Base-by-base conservation (phyloP, 768 basidiomycete genomes). In the Lactarius akahatsu region DNA sequence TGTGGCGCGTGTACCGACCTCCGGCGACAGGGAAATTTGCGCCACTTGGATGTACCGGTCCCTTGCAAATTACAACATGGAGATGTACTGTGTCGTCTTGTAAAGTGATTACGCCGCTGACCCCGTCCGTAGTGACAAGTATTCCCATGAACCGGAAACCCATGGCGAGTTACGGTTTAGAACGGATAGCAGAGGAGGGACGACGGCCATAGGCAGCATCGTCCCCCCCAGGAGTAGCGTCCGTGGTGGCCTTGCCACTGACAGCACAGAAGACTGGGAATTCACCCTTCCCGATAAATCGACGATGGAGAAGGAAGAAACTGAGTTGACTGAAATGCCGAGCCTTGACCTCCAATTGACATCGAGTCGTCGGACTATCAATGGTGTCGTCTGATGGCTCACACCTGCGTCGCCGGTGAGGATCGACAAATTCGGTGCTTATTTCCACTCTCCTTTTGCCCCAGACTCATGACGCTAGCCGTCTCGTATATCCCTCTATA, bases 11-110 rank as follows among this genome's bases (percentile, higher is more conserved):
- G 28, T 41, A 3, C 41, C 16, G 40, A 56, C 26, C 4, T 34
- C 1, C 23, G 1, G 26, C 47, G 30, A 32, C 18, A 64, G 63
- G 65, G 2, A 34, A 36, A 66, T 66, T 23, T 61, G 55, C 30
- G 61, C 61, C 11, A 66, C 65, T 11, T 61, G 65, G 18, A 66
- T 66, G 60, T 66, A 66, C 34, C 65, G 65, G 7, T 34, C 3
- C 10, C 65, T 62, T 15, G 15, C 28, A 10, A 16, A 40, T 30
- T 50, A 45, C 36, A 23, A 61, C 16, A 43, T 50, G 41, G 54
- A 43, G 1, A 10, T 54, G 54, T 57, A 66, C 50, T 26, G 2
- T 28, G 13, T 26, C 26, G 3, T n/a, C 43, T 45, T 45, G 10
- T 10, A 43, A 16, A 20, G 7, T 50, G 50, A 26, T 26, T 13